Conservation (phyloP, 2,329 filamentous ascomycete genomes). For the Alternaria novae-zelandiae region DNA sequence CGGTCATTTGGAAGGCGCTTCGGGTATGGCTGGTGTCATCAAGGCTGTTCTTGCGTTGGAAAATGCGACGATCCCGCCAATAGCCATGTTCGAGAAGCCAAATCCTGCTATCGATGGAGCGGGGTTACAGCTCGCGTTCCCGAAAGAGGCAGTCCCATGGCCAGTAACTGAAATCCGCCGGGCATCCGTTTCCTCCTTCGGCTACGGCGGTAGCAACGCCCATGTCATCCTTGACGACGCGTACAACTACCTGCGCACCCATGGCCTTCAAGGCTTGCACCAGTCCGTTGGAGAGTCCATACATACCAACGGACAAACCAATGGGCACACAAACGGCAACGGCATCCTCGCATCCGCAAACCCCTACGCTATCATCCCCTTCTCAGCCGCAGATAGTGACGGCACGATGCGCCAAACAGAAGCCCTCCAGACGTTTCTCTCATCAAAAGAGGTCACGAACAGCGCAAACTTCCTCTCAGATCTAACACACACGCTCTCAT, state of each 20-base stretch:
- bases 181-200: constrained; percentile 21
- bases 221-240: constrained; percentile 25
- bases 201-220: constrained; percentile 17
- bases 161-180: neutral
- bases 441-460: neutral
- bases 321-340: neutral
- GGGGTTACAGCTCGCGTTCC: neutral
- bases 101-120: constrained; percentile 23
- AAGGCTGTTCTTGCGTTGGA: constrained; percentile 38
- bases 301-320: neutral
- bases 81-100: constrained; percentile 22
- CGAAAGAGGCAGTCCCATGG: neutral
- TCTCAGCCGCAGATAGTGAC: constrained; percentile 14
- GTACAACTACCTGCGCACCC: constrained; percentile 4
- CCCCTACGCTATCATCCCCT: constrained; percentile 29
- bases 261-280: neutral
- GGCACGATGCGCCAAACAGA: constrained; percentile 8
- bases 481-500: constrained; percentile 35
- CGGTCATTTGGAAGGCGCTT: constrained; percentile 27
- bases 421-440: constrained; percentile 1
- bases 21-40: constrained; percentile 24
- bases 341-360: neutral
- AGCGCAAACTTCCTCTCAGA: constrained; percentile 1
- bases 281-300: neutral
- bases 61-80: constrained; percentile 41